Conservation (phyloP, 2,329 filamentous ascomycete species). For the Raffaelea albimanens region DNA sequence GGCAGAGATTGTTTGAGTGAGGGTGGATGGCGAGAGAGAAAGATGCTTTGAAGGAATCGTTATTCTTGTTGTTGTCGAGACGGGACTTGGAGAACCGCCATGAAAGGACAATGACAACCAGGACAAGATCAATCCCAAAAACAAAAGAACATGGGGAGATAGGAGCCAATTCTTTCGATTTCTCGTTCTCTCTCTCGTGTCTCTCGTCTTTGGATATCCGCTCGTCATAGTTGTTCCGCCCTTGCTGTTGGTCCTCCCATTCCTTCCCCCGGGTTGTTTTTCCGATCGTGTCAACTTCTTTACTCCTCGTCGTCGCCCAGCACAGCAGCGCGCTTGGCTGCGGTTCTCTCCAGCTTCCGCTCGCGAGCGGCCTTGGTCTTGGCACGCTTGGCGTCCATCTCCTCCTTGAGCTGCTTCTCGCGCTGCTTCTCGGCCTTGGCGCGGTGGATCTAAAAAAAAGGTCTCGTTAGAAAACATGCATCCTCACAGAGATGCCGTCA, state of each 20-base stretch:
- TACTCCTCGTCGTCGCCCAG: slow-evolving; percentile 58
- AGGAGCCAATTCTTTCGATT: background rate
- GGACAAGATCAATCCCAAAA: background rate
- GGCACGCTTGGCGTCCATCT: slow-evolving; percentile 99
- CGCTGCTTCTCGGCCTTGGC: slow-evolving; percentile 99
- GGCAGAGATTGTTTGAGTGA: background rate
- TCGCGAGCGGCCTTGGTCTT: slow-evolving; percentile 99
- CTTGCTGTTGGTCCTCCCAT: slow-evolving; percentile 9
- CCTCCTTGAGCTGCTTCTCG: slow-evolving; percentile 92
- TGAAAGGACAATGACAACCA: background rate
- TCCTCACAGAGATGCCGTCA: background rate
- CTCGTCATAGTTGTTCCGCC: background rate
- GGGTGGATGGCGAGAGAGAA: background rate
- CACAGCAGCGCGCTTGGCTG: slow-evolving; percentile 83
- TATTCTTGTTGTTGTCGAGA: too few species aligned
- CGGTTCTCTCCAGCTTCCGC: slow-evolving; percentile 88
- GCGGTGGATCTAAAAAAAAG: slow-evolving; percentile 95
- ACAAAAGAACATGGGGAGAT: background rate
- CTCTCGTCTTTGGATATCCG: background rate
- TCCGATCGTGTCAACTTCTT: slow-evolving; percentile 23
- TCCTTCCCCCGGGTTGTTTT: slow-evolving; percentile 3
- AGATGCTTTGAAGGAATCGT: background rate
- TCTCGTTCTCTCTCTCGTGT: slow-evolving; percentile 6
- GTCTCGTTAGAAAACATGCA: too few species aligned
- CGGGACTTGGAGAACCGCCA: background rate